phyloP scores from a whole-genome alignment of 192 early-diverging fungal genomes.

The Coemansia sp. region DNA sequence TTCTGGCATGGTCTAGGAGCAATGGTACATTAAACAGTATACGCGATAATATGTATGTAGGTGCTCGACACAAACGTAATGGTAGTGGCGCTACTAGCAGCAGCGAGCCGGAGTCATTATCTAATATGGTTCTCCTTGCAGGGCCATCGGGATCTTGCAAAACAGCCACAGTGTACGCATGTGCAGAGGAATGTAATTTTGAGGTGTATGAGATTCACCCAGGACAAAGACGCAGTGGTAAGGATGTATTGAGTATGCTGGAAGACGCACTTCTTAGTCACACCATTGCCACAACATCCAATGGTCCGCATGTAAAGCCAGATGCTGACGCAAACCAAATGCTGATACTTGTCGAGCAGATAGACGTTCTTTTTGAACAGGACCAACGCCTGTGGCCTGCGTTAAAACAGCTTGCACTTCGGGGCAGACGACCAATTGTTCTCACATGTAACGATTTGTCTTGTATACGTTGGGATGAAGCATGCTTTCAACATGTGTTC shows the following conservation, averaged over 20 bases:
- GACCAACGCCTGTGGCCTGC: conserved; percentile 80
- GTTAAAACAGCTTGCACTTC: conserved; percentile 66
- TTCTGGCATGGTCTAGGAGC: conserved; percentile 43
- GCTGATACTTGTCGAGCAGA: conserved; percentile 82
- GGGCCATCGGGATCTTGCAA: conserved; percentile 75
- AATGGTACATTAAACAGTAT: conserved; percentile 33
- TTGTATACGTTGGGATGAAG: conserved; percentile 36
- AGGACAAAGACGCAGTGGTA: conserved; percentile 65
- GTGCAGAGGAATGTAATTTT: conserved; percentile 71
- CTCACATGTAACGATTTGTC: conserved; percentile 67
- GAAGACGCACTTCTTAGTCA: conserved; percentile 78
- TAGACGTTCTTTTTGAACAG: conserved; percentile 78
- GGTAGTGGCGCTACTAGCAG: conserved; percentile 27
- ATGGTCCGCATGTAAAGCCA: background rate
- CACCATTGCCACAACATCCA: conserved; percentile 51
- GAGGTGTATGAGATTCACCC: conserved; percentile 78
- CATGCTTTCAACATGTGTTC: conserved; percentile 39
- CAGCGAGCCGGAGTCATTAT: conserved; percentile 48
- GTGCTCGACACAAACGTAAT: conserved; percentile 16
- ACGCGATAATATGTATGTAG: conserved; percentile 19
- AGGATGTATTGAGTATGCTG: conserved; percentile 64
- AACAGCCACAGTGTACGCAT: conserved; percentile 71
- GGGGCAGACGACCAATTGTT: conserved; percentile 78
- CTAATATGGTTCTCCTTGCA: conserved; percentile 64
- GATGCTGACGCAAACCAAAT: conserved; percentile 50